Percentiles rank a stretch among this genome's conserved stretches.
phyloP scores from a whole-genome alignment of 2,329 filamentous ascomycete genomes.

The Beauveria pseudobassiana region DNA sequence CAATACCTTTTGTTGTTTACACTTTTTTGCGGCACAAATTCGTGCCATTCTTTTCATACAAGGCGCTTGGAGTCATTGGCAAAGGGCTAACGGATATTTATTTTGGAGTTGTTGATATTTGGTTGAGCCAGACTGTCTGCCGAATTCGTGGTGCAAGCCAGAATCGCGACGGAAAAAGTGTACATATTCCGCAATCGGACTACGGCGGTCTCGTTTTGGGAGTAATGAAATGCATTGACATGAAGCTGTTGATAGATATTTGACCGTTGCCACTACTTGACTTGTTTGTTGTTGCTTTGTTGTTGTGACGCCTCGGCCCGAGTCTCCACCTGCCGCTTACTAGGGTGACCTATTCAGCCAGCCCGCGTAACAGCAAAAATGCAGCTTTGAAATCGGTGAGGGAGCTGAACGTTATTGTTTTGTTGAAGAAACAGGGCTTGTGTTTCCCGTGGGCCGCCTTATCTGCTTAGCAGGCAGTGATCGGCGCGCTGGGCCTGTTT shows the following conservation, averaged over 20 bases:
- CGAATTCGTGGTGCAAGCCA: background rate
- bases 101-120: conserved; percentile 27
- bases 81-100: conserved; percentile 27
- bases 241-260: conserved; percentile 9
- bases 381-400: background rate
- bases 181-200: conserved; percentile 34
- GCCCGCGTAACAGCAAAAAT: background rate
- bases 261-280: background rate
- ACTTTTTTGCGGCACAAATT: conserved; percentile 23
- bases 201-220: conserved; percentile 24
- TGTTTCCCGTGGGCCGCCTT: too few species aligned
- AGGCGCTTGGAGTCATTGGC: conserved; percentile 35
- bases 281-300: background rate
- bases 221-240: conserved; percentile 21
- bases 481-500: background rate
- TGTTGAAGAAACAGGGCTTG: background rate
- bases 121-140: conserved; percentile 11
- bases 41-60: conserved; percentile 29
- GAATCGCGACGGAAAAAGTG: conserved; percentile 25
- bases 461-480: background rate
- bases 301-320: background rate
- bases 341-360: background rate
- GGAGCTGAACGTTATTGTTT: background rate
- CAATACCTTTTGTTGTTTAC: conserved; percentile 25
- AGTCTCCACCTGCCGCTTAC: background rate